Evolutionary conservation across 1,284 basidiomycete genomes (phyloP).

Genomic region (Pseudozyma pruni): DNA sequence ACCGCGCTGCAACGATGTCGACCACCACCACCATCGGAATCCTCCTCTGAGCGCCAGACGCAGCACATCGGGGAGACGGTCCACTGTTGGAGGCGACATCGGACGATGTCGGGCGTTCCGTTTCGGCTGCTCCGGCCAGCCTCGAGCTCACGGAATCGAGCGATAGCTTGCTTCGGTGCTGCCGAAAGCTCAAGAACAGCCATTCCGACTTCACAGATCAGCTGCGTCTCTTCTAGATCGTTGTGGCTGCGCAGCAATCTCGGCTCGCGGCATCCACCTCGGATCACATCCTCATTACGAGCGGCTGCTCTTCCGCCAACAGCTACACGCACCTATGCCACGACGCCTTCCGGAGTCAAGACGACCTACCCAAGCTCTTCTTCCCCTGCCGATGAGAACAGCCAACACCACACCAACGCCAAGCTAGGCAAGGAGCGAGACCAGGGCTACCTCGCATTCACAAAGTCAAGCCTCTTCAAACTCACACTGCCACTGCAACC

Average conservation of each 20-base stretch:
- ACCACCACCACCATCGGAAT: neutral
- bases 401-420: conserved; percentile 18
- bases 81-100: neutral
- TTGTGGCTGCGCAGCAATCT: neutral
- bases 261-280: neutral
- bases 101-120: conserved; percentile 8
- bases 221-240: neutral
- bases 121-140: conserved; percentile 15
- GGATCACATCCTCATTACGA: neutral
- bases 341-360: conserved; percentile 44
- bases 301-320: neutral
- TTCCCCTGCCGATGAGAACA: conserved; percentile 35
- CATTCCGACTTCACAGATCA: neutral
- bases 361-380: conserved; percentile 48
- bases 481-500: conserved; percentile 48
- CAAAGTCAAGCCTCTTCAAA: conserved; percentile 62
- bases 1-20: neutral
- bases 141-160: neutral
- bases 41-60: neutral
- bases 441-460: conserved; percentile 59
- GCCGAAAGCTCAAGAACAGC: neutral
- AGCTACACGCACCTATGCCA: conserved; percentile 20
- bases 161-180: neutral
- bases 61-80: neutral
- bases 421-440: conserved; percentile 29